These are phyloP conservation scores for Zymoseptoria tritici DNA, from an alignment of 2,329 filamentous ascomycete species.

Conservation along the genomic window DNA sequence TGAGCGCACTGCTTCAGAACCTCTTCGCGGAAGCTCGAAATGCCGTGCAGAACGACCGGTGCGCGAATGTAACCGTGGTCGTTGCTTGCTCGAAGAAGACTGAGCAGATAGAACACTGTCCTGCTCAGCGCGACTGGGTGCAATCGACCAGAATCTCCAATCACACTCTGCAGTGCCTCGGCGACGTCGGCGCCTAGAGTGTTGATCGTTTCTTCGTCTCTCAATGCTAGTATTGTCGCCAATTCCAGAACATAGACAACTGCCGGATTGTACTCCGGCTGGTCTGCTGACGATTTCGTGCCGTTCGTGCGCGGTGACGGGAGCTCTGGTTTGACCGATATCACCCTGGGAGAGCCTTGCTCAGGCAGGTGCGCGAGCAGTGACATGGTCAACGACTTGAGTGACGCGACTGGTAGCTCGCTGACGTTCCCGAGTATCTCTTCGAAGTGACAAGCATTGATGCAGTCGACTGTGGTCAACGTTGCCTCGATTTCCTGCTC, in stretches of 20 bases:
- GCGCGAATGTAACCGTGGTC: slow-evolving; percentile 87
- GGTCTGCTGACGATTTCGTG: slow-evolving; percentile 47
- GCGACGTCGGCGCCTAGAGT: slow-evolving; percentile 71
- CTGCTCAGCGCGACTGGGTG: slow-evolving; percentile 80
- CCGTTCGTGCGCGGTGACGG: slow-evolving; percentile 56
- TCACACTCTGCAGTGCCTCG: slow-evolving; percentile 69
- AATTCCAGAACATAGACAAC: slow-evolving; percentile 88
- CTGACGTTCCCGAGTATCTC: slow-evolving; percentile 78
- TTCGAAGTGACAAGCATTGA: slow-evolving; percentile 79
- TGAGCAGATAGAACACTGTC: slow-evolving; percentile 78
- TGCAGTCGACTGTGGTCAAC: slow-evolving; percentile 85
- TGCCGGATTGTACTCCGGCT: slow-evolving; percentile 71
- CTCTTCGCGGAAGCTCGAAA: slow-evolving; percentile 78
- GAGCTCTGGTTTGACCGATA: slow-evolving; percentile 82
- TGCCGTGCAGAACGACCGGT: slow-evolving; percentile 82
- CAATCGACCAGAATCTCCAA: slow-evolving; percentile 70
- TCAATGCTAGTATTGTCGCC: slow-evolving; percentile 71
- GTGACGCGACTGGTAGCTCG: slow-evolving; percentile 51
- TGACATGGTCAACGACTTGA: slow-evolving; percentile 60
- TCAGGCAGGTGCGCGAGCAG: slow-evolving; percentile 82
- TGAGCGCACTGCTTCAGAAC: slow-evolving; percentile 67
- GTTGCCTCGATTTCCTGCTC: slow-evolving; percentile 96
- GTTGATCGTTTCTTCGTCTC: slow-evolving; percentile 65
- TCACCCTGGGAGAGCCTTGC: slow-evolving; percentile 65
- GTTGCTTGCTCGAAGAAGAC: slow-evolving; percentile 74